Evolutionary conservation across 345 rosid genomes (phyloP).

Genomic region (Syzygium jambos): DNA sequence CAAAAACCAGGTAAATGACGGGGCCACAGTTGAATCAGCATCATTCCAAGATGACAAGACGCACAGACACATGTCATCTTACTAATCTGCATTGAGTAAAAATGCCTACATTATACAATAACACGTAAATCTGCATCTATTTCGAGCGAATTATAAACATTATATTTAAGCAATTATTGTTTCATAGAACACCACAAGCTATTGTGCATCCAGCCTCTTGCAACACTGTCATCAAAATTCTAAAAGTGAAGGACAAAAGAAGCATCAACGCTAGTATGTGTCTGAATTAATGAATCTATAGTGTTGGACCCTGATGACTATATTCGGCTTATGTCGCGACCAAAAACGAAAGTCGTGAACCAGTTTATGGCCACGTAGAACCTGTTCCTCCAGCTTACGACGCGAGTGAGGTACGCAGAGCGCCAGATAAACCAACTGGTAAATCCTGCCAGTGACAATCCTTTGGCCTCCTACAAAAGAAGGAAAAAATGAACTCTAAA

Average conservation of each 20-base stretch:
- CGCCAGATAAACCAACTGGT: constrained; percentile 91
- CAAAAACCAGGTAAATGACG: not conserved
- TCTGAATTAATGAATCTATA: not conserved
- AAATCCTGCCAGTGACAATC: constrained; percentile 70
- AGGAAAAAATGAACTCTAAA: not conserved
- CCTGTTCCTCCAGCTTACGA: constrained; percentile 93
- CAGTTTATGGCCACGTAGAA: constrained; percentile 87
- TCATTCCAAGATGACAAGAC: not conserved
- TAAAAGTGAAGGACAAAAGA: not conserved
- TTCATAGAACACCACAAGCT: not conserved
- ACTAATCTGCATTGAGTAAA: not conserved
- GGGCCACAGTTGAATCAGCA: not conserved
- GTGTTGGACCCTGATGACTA: not conserved
- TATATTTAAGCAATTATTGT: not conserved
- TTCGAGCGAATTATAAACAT: not conserved
- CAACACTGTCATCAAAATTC: not conserved
- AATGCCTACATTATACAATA: not conserved
- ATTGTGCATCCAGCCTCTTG: not conserved
- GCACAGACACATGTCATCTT: not conserved
- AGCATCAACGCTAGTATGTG: not conserved
- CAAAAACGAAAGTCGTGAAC: constrained; percentile 80
- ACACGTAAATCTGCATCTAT: not conserved
- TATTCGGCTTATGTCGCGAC: constrained; percentile 83
- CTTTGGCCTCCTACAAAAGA: constrained; percentile 55
- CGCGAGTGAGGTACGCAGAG: constrained; percentile 92